Evolutionary conservation across 768 basidiomycete genomes (phyloP).

Genomic region (Fistulinella prunicolor): DNA sequence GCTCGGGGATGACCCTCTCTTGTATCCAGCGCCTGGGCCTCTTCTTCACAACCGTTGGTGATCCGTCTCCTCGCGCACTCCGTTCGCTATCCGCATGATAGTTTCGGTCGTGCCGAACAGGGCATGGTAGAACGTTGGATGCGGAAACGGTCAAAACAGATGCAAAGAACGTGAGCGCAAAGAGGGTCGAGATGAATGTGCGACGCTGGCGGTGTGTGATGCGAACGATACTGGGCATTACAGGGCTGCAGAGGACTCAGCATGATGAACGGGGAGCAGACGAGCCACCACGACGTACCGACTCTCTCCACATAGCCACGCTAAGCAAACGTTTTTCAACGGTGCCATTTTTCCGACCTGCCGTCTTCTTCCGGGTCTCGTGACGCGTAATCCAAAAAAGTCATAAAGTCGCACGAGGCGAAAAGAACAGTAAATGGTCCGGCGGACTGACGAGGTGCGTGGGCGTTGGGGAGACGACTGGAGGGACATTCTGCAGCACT

Average conservation of each 20-base stretch:
- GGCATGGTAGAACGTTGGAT: slow-evolving; percentile 76
- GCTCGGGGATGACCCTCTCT: slow-evolving; percentile 44
- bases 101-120: slow-evolving; percentile 56
- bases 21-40: slow-evolving; percentile 79
- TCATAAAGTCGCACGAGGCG: too few species aligned
- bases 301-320: slow-evolving; percentile 25
- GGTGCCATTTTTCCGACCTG: neutral
- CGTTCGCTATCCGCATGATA: slow-evolving; percentile 57
- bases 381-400: too few species aligned
- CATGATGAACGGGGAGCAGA: slow-evolving; percentile 18
- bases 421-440: too few species aligned
- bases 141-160: slow-evolving; percentile 78
- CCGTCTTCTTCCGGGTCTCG: too few species aligned
- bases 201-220: slow-evolving; percentile 58
- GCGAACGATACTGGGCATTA: slow-evolving; percentile 62
- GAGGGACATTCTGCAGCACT: too few species aligned
- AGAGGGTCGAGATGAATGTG: slow-evolving; percentile 73
- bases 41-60: slow-evolving; percentile 51
- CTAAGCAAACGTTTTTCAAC: neutral
- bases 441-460: too few species aligned
- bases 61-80: slow-evolving; percentile 22
- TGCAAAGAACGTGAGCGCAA: slow-evolving; percentile 76
- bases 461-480: too few species aligned
- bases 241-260: slow-evolving; percentile 50
- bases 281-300: slow-evolving; percentile 18